A percentile compares a stretch with the other conserved stretches of the same genome.
Conservation (phyloP, 2,329 filamentous ascomycete genomes). For the Colletotrichum musae region DNA sequence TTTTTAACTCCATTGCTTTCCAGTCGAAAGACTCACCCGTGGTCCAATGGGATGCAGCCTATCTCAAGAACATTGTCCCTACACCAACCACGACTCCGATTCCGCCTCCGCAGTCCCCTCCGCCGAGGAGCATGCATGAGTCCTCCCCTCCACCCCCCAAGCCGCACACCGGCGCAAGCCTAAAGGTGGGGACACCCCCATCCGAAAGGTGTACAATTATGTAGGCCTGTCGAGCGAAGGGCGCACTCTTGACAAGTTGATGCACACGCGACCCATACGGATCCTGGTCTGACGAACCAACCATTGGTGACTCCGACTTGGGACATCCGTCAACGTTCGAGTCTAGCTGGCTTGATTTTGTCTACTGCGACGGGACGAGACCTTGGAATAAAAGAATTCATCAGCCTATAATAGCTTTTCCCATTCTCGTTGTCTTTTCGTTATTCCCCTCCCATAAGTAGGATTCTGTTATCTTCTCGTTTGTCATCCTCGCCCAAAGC, state of each 20-base stretch:
- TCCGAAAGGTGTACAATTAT: conserved; percentile 27
- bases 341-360: conserved; percentile 33
- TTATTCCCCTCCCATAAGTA: conserved; percentile 20
- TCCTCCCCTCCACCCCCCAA: background rate
- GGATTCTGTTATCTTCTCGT: conserved; percentile 28
- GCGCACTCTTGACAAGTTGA: conserved; percentile 40
- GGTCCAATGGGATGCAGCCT: background rate
- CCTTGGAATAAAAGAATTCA: conserved; percentile 39
- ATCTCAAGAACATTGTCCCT: conserved; percentile 14
- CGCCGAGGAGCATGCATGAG: conserved; percentile 19
- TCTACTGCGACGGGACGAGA: conserved; percentile 10
- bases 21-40: no score
- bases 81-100: conserved; percentile 18
- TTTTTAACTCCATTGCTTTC: conserved; percentile 6
- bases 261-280: conserved; percentile 38
- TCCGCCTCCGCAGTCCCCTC: conserved; percentile 30
- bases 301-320: conserved; percentile 38
- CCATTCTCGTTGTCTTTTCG: conserved; percentile 27
- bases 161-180: conserved; percentile 15
- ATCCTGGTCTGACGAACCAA: conserved; percentile 36
- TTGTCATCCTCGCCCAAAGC: conserved; percentile 25
- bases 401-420: conserved; percentile 8
- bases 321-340: conserved; percentile 22
- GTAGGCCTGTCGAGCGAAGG: conserved; percentile 37
- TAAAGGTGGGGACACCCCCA: conserved; percentile 33